These are phyloP conservation scores for Cercophora samala DNA, from an alignment of 495 filamentous ascomycete genomes.

Conservation along the genomic window DNA sequence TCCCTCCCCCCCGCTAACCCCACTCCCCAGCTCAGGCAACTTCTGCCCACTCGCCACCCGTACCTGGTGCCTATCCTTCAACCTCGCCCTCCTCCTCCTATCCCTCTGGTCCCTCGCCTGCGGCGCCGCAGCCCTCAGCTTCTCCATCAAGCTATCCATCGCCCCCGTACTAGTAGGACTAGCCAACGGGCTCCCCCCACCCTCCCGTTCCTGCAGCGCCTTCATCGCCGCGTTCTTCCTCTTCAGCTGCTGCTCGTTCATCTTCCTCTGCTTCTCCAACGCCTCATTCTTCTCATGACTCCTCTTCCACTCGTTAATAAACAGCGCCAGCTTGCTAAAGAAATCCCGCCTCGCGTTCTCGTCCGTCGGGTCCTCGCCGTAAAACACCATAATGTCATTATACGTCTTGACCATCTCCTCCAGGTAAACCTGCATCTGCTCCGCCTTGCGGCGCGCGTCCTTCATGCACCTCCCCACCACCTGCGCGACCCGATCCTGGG, in stretches of 20 bases:
- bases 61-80: constrained; percentile 91
- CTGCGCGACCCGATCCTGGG: constrained; percentile 89
- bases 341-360: constrained; percentile 95
- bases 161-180: constrained; percentile 81
- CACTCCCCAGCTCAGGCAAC: constrained; percentile 64
- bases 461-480: constrained; percentile 93
- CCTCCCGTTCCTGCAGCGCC: constrained; percentile 47
- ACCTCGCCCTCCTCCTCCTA: constrained; percentile 75
- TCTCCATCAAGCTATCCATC: constrained; percentile 96
- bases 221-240: constrained; percentile 74
- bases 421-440: constrained; percentile 90
- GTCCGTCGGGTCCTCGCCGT: constrained; percentile 88
- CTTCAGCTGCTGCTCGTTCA: constrained; percentile 86
- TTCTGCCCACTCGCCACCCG: constrained; percentile 83
- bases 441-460: constrained; percentile 91
- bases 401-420: constrained; percentile 89
- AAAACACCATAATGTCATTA: constrained; percentile 95
- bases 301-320: constrained; percentile 94
- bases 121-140: constrained; percentile 87
- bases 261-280: constrained; percentile 75
- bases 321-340: constrained; percentile 89
- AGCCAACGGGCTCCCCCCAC: constrained; percentile 47
- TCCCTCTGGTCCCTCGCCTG: constrained; percentile 85
- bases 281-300: constrained; percentile 85
- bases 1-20: constrained; percentile 45